These are phyloP conservation scores for Saturnispora gosingensis DNA, from an alignment of 805 yeast genomes.

Conservation along the genomic window DNA sequence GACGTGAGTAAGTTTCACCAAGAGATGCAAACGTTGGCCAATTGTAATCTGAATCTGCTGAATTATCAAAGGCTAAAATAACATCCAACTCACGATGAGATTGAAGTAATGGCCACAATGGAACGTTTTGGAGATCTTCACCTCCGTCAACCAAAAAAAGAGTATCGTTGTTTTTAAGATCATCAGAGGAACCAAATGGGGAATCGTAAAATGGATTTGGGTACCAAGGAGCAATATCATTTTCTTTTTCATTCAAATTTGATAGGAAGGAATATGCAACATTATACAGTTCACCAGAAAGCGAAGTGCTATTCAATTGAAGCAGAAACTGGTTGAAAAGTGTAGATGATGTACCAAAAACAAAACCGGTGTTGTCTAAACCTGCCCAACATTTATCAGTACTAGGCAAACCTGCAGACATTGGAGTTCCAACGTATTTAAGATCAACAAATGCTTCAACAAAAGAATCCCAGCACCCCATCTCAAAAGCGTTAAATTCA, in stretches of 20 bases:
- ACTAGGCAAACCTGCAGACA: constrained; percentile 45
- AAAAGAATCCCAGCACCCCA: constrained; percentile 86
- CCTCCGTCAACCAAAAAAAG: constrained; percentile 72
- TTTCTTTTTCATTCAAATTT: constrained; percentile 35
- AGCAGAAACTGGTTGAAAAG: constrained; percentile 62
- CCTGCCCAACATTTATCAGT: constrained; percentile 48
- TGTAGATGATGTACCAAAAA: constrained; percentile 77
- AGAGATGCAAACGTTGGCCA: constrained; percentile 69
- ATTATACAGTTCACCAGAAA: constrained; percentile 38
- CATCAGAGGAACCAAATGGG: constrained; percentile 28
- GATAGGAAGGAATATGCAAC: constrained; percentile 37
- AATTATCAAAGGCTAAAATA: constrained; percentile 56
- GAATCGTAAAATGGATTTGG: constrained; percentile 64
- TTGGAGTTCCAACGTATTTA: constrained; percentile 60
- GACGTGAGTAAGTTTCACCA: constrained; percentile 47
- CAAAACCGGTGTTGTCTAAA: constrained; percentile 72
- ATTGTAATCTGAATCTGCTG: constrained; percentile 47
- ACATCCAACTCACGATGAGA: constrained; percentile 53
- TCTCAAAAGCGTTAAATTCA: constrained; percentile 55
- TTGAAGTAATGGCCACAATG: constrained; percentile 55
- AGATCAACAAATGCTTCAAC: constrained; percentile 55
- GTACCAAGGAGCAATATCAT: constrained; percentile 59
- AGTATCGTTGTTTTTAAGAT: constrained; percentile 32
- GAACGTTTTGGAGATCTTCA: constrained; percentile 65
- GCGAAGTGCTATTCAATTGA: constrained; percentile 44